Conservation (phyloP, 495 filamentous ascomycete species). For the Lophiotrema nucula region DNA sequence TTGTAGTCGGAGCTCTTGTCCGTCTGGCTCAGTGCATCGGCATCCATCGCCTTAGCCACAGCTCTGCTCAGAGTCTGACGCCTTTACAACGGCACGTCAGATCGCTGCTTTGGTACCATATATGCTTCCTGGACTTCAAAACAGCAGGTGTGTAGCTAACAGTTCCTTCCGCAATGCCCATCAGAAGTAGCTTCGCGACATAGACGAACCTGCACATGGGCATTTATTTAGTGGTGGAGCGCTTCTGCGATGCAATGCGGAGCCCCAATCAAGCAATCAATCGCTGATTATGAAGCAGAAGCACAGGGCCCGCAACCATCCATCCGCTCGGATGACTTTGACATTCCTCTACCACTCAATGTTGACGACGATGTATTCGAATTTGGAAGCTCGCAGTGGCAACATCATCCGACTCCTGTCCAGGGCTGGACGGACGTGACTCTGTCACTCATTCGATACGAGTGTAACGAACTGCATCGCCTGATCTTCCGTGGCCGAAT, state of each 20-base stretch:
- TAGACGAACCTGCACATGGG: too few species aligned
- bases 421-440: constrained; percentile 32
- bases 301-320: constrained; percentile 33
- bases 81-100: constrained; percentile 32
- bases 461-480: constrained; percentile 35
- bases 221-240: too few species aligned
- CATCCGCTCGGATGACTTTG: constrained; percentile 33
- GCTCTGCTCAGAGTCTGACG: constrained; percentile 20
- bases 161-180: too few species aligned
- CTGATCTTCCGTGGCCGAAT: constrained; percentile 33
- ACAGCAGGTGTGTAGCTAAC: too few species aligned
- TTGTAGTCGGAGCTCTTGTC: constrained; percentile 31
- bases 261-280: too few species aligned
- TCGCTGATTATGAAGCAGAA: too few species aligned
- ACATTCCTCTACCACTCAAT: constrained; percentile 31
- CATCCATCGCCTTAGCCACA: constrained; percentile 30
- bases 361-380: constrained; percentile 37
- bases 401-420: constrained; percentile 23
- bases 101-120: constrained; percentile 34
- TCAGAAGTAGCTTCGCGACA: too few species aligned
- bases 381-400: constrained; percentile 28
- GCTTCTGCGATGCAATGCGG: too few species aligned
- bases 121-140: constrained; percentile 34
- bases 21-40: constrained; percentile 34
- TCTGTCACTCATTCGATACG: constrained; percentile 34